phyloP scores from a whole-genome alignment of 306 rosid genomes.

The Quillaja saponaria region DNA sequence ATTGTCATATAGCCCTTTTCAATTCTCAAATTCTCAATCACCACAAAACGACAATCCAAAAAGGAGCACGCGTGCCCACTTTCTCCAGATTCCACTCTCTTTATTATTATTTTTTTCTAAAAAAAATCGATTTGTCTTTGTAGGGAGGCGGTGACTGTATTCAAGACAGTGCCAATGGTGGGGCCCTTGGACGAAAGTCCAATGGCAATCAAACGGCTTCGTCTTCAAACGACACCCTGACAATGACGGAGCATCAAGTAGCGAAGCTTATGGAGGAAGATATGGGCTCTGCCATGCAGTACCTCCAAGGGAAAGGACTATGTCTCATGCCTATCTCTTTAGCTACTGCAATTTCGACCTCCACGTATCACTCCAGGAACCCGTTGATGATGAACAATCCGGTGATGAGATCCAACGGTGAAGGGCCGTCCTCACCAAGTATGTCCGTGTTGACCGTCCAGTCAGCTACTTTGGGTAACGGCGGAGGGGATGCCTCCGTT shows the following conservation, averaged over 20 bases:
- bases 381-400: constrained; percentile 39
- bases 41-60: constrained; percentile 65
- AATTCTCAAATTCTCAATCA: constrained; percentile 39
- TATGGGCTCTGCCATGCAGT: constrained; percentile 99
- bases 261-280: constrained; percentile 94
- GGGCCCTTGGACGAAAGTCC: constrained; percentile 30
- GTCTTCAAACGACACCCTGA: constrained; percentile 59
- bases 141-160: constrained; percentile 80
- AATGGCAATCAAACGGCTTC: constrained; percentile 50
- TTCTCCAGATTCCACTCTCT: constrained; percentile 57
- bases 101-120: constrained; percentile 12
- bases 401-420: constrained; percentile 47
- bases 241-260: constrained; percentile 92
- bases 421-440: constrained; percentile 86
- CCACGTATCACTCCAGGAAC: constrained; percentile 78
- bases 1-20: constrained; percentile 36
- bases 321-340: constrained; percentile 98
- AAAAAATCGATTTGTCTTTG: constrained; percentile 19
- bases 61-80: constrained; percentile 87
- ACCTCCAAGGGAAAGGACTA: constrained; percentile 91
- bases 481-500: constrained; percentile 43
- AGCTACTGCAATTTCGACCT: constrained; percentile 84
- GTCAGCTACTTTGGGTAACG: constrained; percentile 56
- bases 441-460: constrained; percentile 80
- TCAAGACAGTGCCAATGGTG: constrained; percentile 44